These are phyloP conservation scores for Niveomyces coronatus DNA, from an alignment of 2,329 filamentous ascomycete genomes.

Conservation along the genomic window DNA sequence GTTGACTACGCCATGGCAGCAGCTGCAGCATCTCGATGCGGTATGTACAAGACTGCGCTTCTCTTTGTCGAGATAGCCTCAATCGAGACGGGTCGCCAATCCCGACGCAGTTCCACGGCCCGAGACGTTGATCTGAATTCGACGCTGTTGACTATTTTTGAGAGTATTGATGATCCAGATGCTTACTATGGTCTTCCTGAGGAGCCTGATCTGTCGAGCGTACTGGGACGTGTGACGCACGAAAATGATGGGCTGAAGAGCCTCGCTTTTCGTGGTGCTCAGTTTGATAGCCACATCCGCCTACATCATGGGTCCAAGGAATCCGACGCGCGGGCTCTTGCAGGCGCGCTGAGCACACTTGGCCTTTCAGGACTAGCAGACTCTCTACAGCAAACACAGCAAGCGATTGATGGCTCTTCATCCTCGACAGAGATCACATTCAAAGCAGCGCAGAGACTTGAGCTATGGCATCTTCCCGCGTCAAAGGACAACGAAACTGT, in stretches of 20 bases:
- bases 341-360: conserved; percentile 67
- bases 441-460: conserved; percentile 68
- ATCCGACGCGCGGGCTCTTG: conserved; percentile 56
- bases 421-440: conserved; percentile 62
- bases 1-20: conserved; percentile 65
- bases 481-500: conserved; percentile 53
- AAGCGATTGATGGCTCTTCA: conserved; percentile 45
- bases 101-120: conserved; percentile 55
- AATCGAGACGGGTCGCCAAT: conserved; percentile 44
- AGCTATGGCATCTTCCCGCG: conserved; percentile 83
- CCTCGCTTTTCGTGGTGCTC: conserved; percentile 80
- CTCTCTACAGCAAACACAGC: conserved; percentile 60
- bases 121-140: conserved; percentile 49
- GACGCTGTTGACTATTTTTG: conserved; percentile 72
- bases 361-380: conserved; percentile 81
- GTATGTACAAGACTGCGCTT: conserved; percentile 79
- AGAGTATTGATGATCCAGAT: conserved; percentile 90
- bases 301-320: conserved; percentile 43
- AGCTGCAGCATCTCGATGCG: conserved; percentile 62
- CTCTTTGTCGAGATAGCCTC: conserved; percentile 68
- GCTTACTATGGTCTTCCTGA: conserved; percentile 88
- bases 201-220: conserved; percentile 62
- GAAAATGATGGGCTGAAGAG: conserved; percentile 82
- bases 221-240: conserved; percentile 76
- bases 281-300: conserved; percentile 77